Evolutionary conservation across 768 basidiomycete species (phyloP).

Genomic region (Cystobasidium onofrii): DNA sequence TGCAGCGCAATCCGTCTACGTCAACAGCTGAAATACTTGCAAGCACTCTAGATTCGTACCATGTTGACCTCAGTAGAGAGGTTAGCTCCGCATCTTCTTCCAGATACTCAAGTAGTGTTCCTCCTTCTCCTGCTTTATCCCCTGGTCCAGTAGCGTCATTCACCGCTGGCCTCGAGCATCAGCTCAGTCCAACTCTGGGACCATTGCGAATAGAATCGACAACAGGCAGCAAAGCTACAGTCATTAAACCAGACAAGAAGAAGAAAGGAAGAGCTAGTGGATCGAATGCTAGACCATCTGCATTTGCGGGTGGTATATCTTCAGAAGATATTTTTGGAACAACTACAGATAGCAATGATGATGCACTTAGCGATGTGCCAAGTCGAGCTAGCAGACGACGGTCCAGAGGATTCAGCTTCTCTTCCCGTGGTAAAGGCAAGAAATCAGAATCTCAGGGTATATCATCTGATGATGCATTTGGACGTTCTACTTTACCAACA

Average conservation of each 20-base stretch:
- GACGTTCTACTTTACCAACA: neutral
- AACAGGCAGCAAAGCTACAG: conserved; percentile 19
- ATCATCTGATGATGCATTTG: neutral
- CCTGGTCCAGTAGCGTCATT: conserved; percentile 5
- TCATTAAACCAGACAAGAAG: conserved; percentile 10
- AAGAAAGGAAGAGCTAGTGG: neutral
- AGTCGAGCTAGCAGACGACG: neutral
- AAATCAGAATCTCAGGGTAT: neutral
- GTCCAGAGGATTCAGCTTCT: neutral
- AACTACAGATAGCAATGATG: conserved; percentile 6
- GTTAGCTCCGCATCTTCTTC: neutral
- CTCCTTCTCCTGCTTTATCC: conserved; percentile 8
- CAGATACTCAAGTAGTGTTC: neutral
- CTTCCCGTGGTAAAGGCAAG: neutral
- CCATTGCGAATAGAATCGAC: conserved; percentile 20
- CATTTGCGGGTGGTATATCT: conserved; percentile 8
- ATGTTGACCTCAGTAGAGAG: neutral
- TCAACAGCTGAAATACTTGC: neutral
- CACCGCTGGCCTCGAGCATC: neutral
- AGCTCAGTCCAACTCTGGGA: neutral
- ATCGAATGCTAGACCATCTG: neutral
- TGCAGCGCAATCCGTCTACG: neutral
- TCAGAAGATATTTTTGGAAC: conserved; percentile 24
- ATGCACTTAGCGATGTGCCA: neutral
- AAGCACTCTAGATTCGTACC: neutral